Base-by-base conservation (phyloP, 371 early-diverging fungal species). In the Dichotomocladium elegans region DNA sequence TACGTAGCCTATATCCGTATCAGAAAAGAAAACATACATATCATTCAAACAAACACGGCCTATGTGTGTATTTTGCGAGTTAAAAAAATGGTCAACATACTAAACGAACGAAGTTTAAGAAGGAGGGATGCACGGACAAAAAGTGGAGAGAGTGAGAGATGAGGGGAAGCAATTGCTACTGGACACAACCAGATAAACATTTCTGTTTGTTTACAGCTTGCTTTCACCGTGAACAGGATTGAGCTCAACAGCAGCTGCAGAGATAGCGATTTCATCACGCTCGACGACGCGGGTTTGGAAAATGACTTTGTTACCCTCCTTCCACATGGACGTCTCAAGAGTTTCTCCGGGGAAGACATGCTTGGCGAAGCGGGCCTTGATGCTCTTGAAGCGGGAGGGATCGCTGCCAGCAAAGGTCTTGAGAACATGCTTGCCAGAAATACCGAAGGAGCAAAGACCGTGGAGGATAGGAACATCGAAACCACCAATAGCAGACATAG, bases 341-440 rank as follows among this genome's bases (percentile, higher is more conserved):
- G 97, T 97, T 64, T 98, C 98, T 6, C 99, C 98, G 15, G 99
- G 98, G 80, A 91, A 86, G 51, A 96, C 97, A n/a, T 88, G 92
- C 40, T 85, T 80, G 34, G 89, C 82, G 67, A 97, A 94, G 28
- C 96, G 86, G 10, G 80, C 93, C 84, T 97, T 95, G 77, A 98
- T 85, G 63, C 69, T 82, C 76, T 86, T 86, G 77, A 96, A 87
- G 28, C 52, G 51, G 7, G 76, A 69, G 11, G 92, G 81, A 53
- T 94, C 84, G 48, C 72, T 76, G 56, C 80, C 81, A 47, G 88
- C 84, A 60, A 83, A 94, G 6, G 80, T 68, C 63, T 83, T 71
- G 55, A 95, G 70, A 31, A 97, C 81, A 53, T 95, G 95, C 67
- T 93, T 92, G 31, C 85, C 90, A 35, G 96, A 90, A 52, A 93